phyloP scores from a whole-genome alignment of 1,139 yeast species.

The Geotrichum candidum region DNA sequence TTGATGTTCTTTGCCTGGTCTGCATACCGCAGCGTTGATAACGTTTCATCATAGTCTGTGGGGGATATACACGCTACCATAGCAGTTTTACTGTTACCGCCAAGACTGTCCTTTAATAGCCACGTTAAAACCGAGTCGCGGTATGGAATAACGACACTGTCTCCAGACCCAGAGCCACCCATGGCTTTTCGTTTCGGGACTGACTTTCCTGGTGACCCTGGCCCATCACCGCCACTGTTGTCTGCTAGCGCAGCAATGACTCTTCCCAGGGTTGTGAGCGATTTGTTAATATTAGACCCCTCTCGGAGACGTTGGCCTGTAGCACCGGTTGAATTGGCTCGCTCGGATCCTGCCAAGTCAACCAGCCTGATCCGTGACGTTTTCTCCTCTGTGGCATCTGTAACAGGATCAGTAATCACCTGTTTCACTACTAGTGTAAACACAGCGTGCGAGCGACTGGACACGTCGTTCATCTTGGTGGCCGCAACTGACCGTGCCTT shows the following conservation, averaged over 20 bases:
- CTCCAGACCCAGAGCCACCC: conserved; percentile 15
- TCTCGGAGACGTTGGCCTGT: conserved; percentile 63
- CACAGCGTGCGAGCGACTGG: conserved; percentile 76
- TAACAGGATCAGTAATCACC: conserved; percentile 41
- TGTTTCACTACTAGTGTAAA: conserved; percentile 58
- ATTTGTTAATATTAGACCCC: conserved; percentile 69
- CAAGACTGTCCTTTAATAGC: conserved; percentile 62
- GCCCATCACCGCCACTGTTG: conserved; percentile 21
- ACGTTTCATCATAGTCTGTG: conserved; percentile 65
- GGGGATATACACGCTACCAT: conserved; percentile 78
- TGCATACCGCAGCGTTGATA: conserved; percentile 70
- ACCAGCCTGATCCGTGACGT: conserved; percentile 64
- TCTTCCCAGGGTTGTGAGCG: conserved; percentile 69
- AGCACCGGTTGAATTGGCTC: conserved; percentile 58
- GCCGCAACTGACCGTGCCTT: conserved; percentile 56
- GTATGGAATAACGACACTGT: conserved; percentile 51
- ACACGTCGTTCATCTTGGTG: conserved; percentile 61
- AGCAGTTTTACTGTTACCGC: conserved; percentile 69
- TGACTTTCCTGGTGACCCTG: conserved; percentile 4
- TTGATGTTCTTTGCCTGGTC: conserved; percentile 65
- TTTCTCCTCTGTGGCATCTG: conserved; percentile 49
- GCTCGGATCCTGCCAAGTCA: conserved; percentile 78
- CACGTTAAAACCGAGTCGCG: conserved; percentile 71
- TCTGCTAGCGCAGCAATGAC: conserved; percentile 59
- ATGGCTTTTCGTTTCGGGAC: conserved; percentile 11